Evolutionary conservation across 2,329 filamentous ascomycete species (phyloP), one percentile per base, ranked within the genome.

Genomic region (Peltaster fructicola): DNA sequence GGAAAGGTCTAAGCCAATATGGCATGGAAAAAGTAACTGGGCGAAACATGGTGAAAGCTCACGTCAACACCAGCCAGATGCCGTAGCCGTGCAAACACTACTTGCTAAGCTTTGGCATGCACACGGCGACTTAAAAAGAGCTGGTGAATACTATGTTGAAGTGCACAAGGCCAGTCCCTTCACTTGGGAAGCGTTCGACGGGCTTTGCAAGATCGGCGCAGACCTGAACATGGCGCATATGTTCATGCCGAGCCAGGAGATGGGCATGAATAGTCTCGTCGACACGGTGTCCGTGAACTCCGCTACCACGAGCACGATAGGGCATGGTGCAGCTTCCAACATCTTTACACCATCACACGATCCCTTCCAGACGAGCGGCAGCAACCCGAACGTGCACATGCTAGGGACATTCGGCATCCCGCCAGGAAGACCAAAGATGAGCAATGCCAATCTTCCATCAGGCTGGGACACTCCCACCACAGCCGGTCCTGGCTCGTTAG

Each of bases 131-230:
- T 65, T 79, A 41, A 77, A 77, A 43, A 82, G 79, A 50, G 84
- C 88, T 6, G 71, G 85, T 9, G 68, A 77, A 36, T 81, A 70
- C 48, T 95, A 88, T 45, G 81, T 91, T 37, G 81, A 90, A 31
- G 71, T 84, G 5, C 57, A 98, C 40, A 90, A 84, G 52, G 51
- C 73, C 27, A 98, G 95, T 43, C 84, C 88, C 2, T 85, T 95
- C 51, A 88, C 92, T 68, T 98, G 88, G 88, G 88, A 98, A 58
- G 84, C 85, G 1, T 95, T 95, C 42, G 72, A 74, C 12, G 75
- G 70, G 9, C 63, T 98, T 6, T 92, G 84, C 47, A 82, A 93
- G 44, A 79, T 68, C 20, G 70, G 80, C 4, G 74, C 81, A 21
- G 73, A 72, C 36, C 64, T 95, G 27, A 72, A 78, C 28, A 71